Evolutionary conservation across 768 basidiomycete species (phyloP), one percentile per base, ranked within the genome.

Genomic region (Mycena galericulata): DNA sequence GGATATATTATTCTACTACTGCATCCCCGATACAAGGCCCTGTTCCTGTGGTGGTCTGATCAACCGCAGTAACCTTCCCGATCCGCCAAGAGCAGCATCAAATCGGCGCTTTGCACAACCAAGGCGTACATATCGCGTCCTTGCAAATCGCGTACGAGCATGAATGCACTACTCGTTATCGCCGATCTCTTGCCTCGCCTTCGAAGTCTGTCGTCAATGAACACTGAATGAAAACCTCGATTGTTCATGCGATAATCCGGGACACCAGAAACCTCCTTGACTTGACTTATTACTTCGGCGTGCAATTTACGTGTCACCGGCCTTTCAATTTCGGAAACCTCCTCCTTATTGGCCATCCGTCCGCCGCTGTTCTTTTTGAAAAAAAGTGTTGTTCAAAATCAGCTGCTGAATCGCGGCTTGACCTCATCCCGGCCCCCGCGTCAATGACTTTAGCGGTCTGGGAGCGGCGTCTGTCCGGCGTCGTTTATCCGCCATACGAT

Each of bases 1-100:
- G 97, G 73, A 82, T 98, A 34, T 98, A 98, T 79, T 98, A 95
- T 75, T 86, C 89, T 43, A 78, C 80, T 26, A 75, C 76, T 46
- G 65, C 75, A 45, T 75, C 62, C 41, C 61, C 72, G 29, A 66
- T 72, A 57, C 73, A 71, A 53, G 57, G 60, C 55, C 67, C 67
- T 68, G 60, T 65, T 46, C 67, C 56, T 71, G 72, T 69, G 66
- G 63, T 71, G 70, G 72, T 65, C 65, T 65, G 69, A 66, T 71
- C 40, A 58, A 57, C 65, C 38, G 29, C 20, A 43, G 53, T 45
- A 56, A 47, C 58, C 30, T 61, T 68, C 49, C 34, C 57, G 17
- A 38, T 59, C 12, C n/a, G 67, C 66, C 62, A 60, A 64, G 61
- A 47, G 30, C 27, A 46, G 70, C 54, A 68, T 65, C 67, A 68